phyloP scores from a whole-genome alignment of 345 rosid species.

The Stellera chamaejasme region DNA sequence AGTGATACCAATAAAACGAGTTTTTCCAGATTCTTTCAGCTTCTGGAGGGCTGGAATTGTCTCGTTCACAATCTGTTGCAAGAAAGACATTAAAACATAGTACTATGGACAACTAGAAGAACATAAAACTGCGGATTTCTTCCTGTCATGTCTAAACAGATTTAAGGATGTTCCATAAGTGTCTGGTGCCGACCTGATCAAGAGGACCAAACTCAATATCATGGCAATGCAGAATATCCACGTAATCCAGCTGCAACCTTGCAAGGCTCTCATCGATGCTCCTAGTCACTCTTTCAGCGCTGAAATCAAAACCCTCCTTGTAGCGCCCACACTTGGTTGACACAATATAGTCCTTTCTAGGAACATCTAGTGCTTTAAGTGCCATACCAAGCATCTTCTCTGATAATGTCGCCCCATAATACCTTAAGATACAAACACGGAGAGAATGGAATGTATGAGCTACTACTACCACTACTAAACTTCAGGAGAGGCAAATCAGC shows the following conservation, averaged over 20 bases:
- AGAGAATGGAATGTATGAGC: neutral
- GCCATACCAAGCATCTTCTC: conserved; percentile 92
- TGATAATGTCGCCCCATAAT: conserved; percentile 81
- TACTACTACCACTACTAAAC: neutral
- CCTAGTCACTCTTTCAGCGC: conserved; percentile 77
- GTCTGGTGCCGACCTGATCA: conserved; percentile 48
- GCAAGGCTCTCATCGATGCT: conserved; percentile 84
- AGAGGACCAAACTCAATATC: conserved; percentile 88
- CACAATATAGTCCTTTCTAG: conserved; percentile 66
- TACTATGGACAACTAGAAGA: neutral
- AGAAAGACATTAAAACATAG: conserved; percentile 5
- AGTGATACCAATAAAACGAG: conserved; percentile 81
- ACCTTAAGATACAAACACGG: conserved; percentile 27
- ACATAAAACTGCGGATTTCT: neutral
- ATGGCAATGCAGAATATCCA: conserved; percentile 88
- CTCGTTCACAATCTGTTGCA: conserved; percentile 65
- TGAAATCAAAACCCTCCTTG: conserved; percentile 77
- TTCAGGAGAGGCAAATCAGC: no score
- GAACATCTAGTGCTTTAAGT: conserved; percentile 65
- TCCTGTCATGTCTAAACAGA: neutral
- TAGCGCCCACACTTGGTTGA: conserved; percentile 91
- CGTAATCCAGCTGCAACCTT: conserved; percentile 84
- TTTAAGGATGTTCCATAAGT: neutral
- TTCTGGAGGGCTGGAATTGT: conserved; percentile 90
- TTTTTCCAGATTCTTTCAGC: conserved; percentile 74